These are phyloP conservation scores for Manihot esculenta DNA, from an alignment of 441 rosid species.

Conservation along the genomic window DNA sequence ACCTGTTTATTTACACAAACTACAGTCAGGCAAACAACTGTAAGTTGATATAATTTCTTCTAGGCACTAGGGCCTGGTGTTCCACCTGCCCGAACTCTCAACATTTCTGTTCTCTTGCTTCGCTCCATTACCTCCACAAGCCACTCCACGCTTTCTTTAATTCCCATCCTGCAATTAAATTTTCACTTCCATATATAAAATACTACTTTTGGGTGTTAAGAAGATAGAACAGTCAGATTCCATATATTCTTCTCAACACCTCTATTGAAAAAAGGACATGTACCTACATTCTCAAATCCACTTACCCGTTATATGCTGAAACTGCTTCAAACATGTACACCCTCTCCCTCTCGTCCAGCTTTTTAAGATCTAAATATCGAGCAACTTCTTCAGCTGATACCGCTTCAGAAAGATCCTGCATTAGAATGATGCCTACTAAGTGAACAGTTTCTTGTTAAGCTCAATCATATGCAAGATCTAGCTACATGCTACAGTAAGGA, in stretches of 20 bases:
- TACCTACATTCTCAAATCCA: neutral
- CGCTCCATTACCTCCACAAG: conserved; percentile 86
- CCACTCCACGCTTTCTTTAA: conserved; percentile 91
- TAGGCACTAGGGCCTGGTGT: conserved; percentile 41
- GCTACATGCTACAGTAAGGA: neutral
- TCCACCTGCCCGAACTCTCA: conserved; percentile 69
- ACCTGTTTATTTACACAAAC: conserved; percentile 58
- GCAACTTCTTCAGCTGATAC: conserved; percentile 81
- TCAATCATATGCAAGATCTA: conserved; percentile 8
- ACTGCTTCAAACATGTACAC: conserved; percentile 91
- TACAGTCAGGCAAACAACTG: conserved; percentile 24
- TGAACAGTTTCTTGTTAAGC: neutral
- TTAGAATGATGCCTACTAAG: conserved; percentile 8
- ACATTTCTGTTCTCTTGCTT: conserved; percentile 91
- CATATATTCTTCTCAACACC: neutral
- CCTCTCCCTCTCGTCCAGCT: conserved; percentile 66
- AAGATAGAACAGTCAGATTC: neutral
- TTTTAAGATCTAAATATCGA: conserved; percentile 84
- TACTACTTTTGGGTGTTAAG: neutral
- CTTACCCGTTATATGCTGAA: conserved; percentile 90
- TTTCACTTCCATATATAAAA: neutral
- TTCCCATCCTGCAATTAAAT: conserved; percentile 69
- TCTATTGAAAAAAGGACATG: neutral
- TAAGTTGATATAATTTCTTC: conserved; percentile 22
- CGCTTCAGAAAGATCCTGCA: conserved; percentile 87